phyloP scores from a whole-genome alignment of 73 alveolate species.

The Paramecium pentaurelia region DNA sequence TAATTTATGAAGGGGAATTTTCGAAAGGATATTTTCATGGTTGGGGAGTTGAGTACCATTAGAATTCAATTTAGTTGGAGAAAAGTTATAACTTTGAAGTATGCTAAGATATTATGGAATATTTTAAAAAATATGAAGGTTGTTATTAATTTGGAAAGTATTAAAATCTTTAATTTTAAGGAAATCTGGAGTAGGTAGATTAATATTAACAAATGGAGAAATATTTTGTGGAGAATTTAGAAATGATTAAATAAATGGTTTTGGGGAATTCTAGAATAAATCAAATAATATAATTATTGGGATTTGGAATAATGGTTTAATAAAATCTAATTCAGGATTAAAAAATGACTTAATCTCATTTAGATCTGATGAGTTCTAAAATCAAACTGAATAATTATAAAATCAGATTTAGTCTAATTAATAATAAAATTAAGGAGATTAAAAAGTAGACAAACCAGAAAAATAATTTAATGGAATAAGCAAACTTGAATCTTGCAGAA shows the following conservation, averaged over 20 bases:
- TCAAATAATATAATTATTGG: neutral
- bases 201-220: neutral
- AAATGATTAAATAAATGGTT: neutral
- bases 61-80: neutral
- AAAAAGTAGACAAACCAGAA: neutral
- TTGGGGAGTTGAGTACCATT: neutral
- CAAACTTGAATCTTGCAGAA: neutral
- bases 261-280: neutral
- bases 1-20: neutral
- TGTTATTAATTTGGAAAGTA: neutral
- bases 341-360: neutral
- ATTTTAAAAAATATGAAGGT: neutral
- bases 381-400: neutral
- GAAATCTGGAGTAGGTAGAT: neutral
- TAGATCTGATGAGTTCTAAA: neutral
- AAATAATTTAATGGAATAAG: neutral
- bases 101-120: neutral
- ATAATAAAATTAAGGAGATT: neutral
- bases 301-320: neutral
- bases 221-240: neutral
- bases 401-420: neutral
- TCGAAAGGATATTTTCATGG: neutral
- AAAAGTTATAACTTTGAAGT: neutral
- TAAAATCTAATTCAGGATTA: neutral
- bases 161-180: neutral